Percentiles rank a stretch among this genome's conserved stretches.
Conservation (phyloP, 1,139 yeast species). For the Kodamaea arcana region DNA sequence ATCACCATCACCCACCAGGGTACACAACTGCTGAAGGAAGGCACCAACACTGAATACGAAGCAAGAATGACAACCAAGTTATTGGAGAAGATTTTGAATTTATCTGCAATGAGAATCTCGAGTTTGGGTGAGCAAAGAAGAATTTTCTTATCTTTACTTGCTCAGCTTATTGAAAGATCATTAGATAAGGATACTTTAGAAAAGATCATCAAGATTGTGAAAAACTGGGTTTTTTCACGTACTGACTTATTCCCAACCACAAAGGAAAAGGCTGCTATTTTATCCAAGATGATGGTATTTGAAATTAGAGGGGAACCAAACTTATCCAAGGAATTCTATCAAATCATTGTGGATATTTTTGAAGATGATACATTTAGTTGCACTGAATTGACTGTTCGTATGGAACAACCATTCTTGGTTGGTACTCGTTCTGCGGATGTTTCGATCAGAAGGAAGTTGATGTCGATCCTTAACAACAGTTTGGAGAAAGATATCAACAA, state of each 20-base stretch:
- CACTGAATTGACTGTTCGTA: constrained; percentile 87
- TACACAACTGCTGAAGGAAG: constrained; percentile 30
- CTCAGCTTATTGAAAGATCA: constrained; percentile 87
- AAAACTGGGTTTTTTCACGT: constrained; percentile 85
- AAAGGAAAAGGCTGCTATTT: constrained; percentile 92
- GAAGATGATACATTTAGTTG: constrained; percentile 75
- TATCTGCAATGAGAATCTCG: constrained; percentile 78
- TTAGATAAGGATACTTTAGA: constrained; percentile 70
- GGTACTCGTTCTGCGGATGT: constrained; percentile 87
- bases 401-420: constrained; percentile 95
- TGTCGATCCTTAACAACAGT: constrained; percentile 76
- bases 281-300: constrained; percentile 90
- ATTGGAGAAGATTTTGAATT: constrained; percentile 69
- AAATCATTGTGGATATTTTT: constrained; percentile 83
- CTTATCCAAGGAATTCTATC: constrained; percentile 76
- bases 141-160: constrained; percentile 77
- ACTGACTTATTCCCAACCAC: constrained; percentile 87
- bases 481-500: constrained; percentile 77
- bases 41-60: constrained; percentile 52
- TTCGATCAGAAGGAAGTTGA: constrained; percentile 68
- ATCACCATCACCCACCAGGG: constrained; percentile 64
- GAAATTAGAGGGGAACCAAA: constrained; percentile 84
- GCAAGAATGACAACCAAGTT: constrained; percentile 75
- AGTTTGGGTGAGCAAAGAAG: constrained; percentile 90
- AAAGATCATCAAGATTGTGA: constrained; percentile 73